Base-by-base conservation (phyloP, 225 moss, liverwort and hornwort species). In the Neckera pumila region DNA sequence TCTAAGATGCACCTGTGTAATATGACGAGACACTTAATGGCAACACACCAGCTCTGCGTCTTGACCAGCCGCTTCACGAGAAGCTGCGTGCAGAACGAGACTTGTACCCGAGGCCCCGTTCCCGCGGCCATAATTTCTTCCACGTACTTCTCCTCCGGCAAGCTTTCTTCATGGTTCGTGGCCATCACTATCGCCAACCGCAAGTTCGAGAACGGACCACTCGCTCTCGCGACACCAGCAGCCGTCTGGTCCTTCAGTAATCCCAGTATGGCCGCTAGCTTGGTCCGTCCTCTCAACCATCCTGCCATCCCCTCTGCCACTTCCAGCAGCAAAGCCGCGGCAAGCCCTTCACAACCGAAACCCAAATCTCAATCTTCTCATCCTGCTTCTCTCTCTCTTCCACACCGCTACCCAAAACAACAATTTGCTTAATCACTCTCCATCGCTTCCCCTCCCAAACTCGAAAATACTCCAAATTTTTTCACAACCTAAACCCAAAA, bases 121-220 rank as follows among this genome's bases (percentile, higher is more conserved):
- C 94, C 92, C 8, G 90, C 90, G 34, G 58, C 88, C 2, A 94
- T 40, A 56, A 95, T 91, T 19, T 87, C 85, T 42, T 92, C 89
- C 43, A 95, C 93, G 31, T 86, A 90, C 61, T 90, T 92, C 91
- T 95, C 95, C 67, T 92, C 95, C 8, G 94, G 92, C 49, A 94
- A 81, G 63, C 71, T 83, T 85, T 92, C 89, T 31, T 91, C 56
- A 34, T 92, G 92, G 47, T 57, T 94, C 27, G 94, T 91, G 62
- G 90, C 91, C 87, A 78, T 89, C 17, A 92, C 71, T 15, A 89
- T 76, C 9, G 92, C 92, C 45, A 69, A 10, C 12, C 90, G 92
- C 45, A 91, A 80, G 47, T 76, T 87, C 15, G 91, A 40, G 84
- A 86, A 91, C 7, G 89, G 87, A 38, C 92, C 92, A 77, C 92